Evolutionary conservation across 495 filamentous ascomycete genomes (phyloP).

Genomic region (Schizothecium vesticola): DNA sequence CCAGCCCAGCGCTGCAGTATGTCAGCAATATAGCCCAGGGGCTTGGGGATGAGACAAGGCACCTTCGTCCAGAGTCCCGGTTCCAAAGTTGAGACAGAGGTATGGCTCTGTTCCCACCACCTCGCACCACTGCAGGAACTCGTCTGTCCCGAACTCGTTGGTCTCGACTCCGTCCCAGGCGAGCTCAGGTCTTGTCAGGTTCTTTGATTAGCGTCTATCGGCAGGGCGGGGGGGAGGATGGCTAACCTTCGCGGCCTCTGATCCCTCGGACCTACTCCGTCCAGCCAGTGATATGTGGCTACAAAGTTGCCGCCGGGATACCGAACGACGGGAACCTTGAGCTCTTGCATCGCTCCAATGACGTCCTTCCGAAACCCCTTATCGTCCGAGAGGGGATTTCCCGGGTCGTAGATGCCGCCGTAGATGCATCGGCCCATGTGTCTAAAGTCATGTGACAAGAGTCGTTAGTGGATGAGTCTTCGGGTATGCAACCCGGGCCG

Average conservation of each 20-base stretch:
- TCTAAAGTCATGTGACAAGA: slow-evolving; percentile 29
- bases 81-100: slow-evolving; percentile 69
- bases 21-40: background rate
- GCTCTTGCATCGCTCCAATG: slow-evolving; percentile 59
- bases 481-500: background rate
- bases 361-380: slow-evolving; percentile 75
- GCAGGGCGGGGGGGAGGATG: background rate
- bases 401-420: slow-evolving; percentile 75
- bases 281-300: slow-evolving; percentile 78
- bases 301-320: slow-evolving; percentile 80
- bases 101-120: slow-evolving; percentile 64
- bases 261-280: slow-evolving; percentile 68
- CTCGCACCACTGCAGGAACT: slow-evolving; percentile 76
- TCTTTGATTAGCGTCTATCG: background rate
- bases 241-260: slow-evolving; percentile 50
- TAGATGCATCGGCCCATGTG: slow-evolving; percentile 85
- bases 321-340: slow-evolving; percentile 67
- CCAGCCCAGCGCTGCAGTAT: slow-evolving; percentile 54
- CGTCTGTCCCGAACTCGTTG: slow-evolving; percentile 76
- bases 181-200: slow-evolving; percentile 48
- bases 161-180: slow-evolving; percentile 71
- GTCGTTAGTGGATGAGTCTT: background rate
- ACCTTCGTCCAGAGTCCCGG: slow-evolving; percentile 66
- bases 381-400: slow-evolving; percentile 61
- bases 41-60: background rate